A percentile compares a stretch with the other conserved stretches of the same genome.
Conservation (phyloP, 768 basidiomycete genomes). For the Rubroboletus satanas region DNA sequence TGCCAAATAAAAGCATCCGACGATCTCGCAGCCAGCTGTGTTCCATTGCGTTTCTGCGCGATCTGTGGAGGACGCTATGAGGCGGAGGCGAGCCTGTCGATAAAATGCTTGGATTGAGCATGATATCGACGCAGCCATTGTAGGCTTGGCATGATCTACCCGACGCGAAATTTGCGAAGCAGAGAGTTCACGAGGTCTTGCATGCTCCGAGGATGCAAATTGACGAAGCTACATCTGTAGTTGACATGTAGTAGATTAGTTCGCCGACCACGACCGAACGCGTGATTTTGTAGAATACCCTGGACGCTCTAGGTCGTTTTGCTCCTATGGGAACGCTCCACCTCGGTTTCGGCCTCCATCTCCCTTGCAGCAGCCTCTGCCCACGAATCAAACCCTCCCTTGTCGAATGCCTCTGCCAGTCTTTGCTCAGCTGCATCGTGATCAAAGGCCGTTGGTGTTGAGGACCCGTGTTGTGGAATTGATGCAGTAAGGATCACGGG, state of each 20-base stretch:
- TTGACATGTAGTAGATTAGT: background rate
- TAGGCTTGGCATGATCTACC: background rate
- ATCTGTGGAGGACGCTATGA: too few relatives aligned
- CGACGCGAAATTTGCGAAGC: background rate
- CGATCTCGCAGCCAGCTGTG: too few relatives aligned
- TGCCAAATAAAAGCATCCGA: too few relatives aligned
- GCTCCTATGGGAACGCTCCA: conserved; percentile 39
- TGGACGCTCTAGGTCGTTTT: background rate
- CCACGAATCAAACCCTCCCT: conserved; percentile 57
- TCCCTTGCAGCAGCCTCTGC: conserved; percentile 49
- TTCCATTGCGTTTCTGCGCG: too few relatives aligned
- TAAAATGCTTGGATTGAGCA: too few relatives aligned
- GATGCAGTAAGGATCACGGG: background rate
- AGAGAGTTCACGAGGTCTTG: background rate
- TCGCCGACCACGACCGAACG: background rate
- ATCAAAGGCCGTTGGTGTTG: conserved; percentile 10
- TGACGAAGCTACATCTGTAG: background rate
- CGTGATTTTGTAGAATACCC: background rate
- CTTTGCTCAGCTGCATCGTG: conserved; percentile 47
- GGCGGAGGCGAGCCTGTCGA: background rate
- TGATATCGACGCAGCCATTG: background rate
- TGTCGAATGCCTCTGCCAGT: conserved; percentile 52
- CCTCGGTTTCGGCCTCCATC: conserved; percentile 51
- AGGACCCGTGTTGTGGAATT: background rate
- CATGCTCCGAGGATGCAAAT: background rate